phyloP scores from a whole-genome alignment of 768 basidiomycete species.

The Boletus rubroflammeus region DNA sequence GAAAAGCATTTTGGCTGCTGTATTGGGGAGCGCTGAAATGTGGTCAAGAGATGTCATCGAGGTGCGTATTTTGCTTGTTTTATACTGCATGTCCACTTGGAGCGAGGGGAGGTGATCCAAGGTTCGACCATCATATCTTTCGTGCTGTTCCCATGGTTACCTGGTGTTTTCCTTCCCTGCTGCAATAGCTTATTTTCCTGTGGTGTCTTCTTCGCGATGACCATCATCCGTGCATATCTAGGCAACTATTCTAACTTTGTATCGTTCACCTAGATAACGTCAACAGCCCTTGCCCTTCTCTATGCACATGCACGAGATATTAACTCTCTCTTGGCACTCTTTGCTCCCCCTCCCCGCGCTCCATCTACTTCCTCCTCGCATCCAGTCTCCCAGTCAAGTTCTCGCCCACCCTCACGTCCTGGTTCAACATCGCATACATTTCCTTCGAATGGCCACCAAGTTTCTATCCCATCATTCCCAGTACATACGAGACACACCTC shows the following conservation, averaged over 20 bases:
- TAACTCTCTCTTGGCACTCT: conserved; percentile 20
- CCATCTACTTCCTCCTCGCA: conserved; percentile 12
- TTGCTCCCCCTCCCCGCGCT: conserved; percentile 6
- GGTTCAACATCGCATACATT: conserved; percentile 12
- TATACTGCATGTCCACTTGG: conserved; percentile 3
- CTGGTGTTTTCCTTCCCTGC: conserved; percentile 37
- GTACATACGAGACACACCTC: conserved; percentile 8
- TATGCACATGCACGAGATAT: conserved; percentile 26
- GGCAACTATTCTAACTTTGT: conserved; percentile 17
- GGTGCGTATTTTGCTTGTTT: conserved; percentile 17
- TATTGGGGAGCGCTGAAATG: conserved; percentile 35
- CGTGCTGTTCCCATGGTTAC: conserved; percentile 39
- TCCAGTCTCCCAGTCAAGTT: conserved; percentile 20
- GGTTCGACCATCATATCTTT: conserved; percentile 17
- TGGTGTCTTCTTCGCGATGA: background rate
- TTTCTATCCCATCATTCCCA: conserved; percentile 3
- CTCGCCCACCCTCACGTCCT: conserved; percentile 24
- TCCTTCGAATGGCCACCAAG: conserved; percentile 5
- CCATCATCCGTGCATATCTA: background rate
- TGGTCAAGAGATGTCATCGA: conserved; percentile 60
- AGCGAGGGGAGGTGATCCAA: conserved; percentile 35
- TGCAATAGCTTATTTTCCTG: background rate
- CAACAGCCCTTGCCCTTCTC: conserved; percentile 30
- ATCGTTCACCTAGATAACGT: conserved; percentile 19
- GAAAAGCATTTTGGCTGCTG: conserved; percentile 41